Conservation (phyloP, 768 basidiomycete genomes). For the Brasilioporus rufonigricans region DNA sequence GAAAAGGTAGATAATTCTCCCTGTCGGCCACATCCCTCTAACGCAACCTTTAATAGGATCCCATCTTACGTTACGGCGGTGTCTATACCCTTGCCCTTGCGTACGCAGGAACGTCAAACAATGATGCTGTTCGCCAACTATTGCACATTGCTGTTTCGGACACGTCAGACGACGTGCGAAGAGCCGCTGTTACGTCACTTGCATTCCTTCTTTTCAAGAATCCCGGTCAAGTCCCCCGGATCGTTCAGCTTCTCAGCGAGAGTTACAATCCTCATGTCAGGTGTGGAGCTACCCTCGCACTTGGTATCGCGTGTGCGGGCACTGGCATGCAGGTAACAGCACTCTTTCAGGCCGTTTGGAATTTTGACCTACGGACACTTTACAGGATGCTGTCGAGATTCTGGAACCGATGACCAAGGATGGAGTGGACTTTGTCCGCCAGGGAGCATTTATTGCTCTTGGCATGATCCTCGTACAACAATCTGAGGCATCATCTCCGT, state of each 20-base stretch:
- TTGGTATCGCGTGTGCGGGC: conserved; percentile 97
- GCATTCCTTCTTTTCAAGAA: conserved; percentile 98
- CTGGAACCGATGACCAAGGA: conserved; percentile 98
- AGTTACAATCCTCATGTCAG: conserved; percentile 99
- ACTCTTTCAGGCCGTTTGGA: not conserved
- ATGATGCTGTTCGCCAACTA: conserved; percentile 86
- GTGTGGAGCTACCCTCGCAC: conserved; percentile 92
- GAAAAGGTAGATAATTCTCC: conserved; percentile 68
- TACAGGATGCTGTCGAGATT: conserved; percentile 91
- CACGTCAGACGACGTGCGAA: conserved; percentile 94
- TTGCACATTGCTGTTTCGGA: conserved; percentile 98
- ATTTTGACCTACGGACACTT: not conserved
- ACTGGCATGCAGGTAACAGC: conserved; percentile 82
- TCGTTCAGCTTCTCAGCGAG: conserved; percentile 95
- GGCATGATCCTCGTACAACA: conserved; percentile 98
- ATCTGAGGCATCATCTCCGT: conserved; percentile 85
- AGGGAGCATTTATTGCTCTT: conserved; percentile 93
- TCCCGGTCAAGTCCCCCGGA: conserved; percentile 91
- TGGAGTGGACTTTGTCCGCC: conserved; percentile 96
- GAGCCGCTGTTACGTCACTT: conserved; percentile 93
- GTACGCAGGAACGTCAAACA: conserved; percentile 95
- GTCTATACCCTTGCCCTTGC: conserved; percentile 96
- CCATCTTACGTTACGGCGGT: conserved; percentile 95
- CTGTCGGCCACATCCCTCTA: not conserved
- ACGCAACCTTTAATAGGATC: conserved; percentile 58